Conservation (phyloP, 192 early-diverging fungal species). For the Dimargaris cristalligena region DNA sequence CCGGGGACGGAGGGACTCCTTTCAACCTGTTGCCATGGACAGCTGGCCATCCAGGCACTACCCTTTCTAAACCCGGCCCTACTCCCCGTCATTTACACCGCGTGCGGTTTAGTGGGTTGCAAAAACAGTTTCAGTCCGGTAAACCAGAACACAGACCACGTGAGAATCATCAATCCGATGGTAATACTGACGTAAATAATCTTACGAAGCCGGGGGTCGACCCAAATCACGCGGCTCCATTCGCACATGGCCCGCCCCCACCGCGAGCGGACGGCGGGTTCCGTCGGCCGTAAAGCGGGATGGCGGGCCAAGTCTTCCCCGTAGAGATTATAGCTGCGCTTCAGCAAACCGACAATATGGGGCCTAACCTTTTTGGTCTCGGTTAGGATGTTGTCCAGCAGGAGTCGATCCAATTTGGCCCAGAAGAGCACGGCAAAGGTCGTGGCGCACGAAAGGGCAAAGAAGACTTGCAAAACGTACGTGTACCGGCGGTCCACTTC, state of each 20-base stretch:
- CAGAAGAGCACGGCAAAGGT: background rate
- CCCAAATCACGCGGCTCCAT: background rate
- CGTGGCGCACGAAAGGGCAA: background rate
- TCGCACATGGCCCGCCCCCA: background rate
- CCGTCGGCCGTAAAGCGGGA: background rate
- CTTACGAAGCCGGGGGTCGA: background rate
- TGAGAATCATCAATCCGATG: background rate
- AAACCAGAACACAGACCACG: background rate
- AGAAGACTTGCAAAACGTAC: background rate
- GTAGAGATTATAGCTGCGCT: background rate
- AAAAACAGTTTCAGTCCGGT: background rate
- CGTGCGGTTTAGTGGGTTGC: no score
- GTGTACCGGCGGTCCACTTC: slow-evolving; percentile 3
- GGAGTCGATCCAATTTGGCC: background rate
- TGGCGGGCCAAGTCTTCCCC: background rate
- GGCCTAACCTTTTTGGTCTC: background rate
- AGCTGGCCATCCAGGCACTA: no score
- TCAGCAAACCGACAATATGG: background rate
- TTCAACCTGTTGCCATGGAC: no score
- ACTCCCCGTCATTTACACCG: no score
- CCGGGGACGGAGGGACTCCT: no score
- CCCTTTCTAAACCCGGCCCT: no score
- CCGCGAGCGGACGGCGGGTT: background rate
- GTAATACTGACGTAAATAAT: background rate
- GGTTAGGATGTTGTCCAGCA: background rate